Evolutionary conservation across 805 yeast genomes (phyloP).

Genomic region (Citeromyces nyonsensis): DNA sequence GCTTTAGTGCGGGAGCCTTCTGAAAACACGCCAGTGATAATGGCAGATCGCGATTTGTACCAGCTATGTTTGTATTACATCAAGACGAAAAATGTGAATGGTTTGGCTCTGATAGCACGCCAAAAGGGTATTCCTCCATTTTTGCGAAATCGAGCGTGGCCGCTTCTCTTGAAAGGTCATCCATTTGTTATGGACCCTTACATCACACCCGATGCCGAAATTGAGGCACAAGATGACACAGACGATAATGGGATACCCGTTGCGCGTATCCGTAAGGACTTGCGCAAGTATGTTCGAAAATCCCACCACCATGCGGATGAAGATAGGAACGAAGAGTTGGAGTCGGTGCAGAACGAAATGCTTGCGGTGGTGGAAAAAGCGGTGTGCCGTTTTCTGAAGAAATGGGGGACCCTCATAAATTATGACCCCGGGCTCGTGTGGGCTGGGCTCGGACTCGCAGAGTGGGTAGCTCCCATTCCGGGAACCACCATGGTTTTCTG

Average conservation of each 20-base stretch:
- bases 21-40: too few species aligned
- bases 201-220: constrained; percentile 40
- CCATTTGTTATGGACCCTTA: constrained; percentile 75
- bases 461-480: constrained; percentile 66
- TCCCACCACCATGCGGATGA: constrained; percentile 5
- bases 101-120: constrained; percentile 67
- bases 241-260: constrained; percentile 1
- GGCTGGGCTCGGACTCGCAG: constrained; percentile 80
- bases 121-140: constrained; percentile 79
- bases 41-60: too few species aligned
- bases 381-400: constrained; percentile 44
- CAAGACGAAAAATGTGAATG: constrained; percentile 46
- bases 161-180: constrained; percentile 62
- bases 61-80: constrained; percentile 41
- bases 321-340: constrained; percentile 16
- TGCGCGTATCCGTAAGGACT: constrained; percentile 1
- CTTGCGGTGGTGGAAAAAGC: constrained; percentile 42
- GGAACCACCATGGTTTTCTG: constrained; percentile 36
- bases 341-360: constrained; percentile 32
- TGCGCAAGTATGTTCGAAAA: constrained; percentile 1
- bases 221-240: constrained; percentile 7
- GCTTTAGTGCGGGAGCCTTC: too few species aligned
- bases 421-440: constrained; percentile 78
- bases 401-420: constrained; percentile 67
- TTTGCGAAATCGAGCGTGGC: constrained; percentile 73